phyloP scores from a whole-genome alignment of 176 grass and related monocot genomes.

The Zea luxurians region DNA sequence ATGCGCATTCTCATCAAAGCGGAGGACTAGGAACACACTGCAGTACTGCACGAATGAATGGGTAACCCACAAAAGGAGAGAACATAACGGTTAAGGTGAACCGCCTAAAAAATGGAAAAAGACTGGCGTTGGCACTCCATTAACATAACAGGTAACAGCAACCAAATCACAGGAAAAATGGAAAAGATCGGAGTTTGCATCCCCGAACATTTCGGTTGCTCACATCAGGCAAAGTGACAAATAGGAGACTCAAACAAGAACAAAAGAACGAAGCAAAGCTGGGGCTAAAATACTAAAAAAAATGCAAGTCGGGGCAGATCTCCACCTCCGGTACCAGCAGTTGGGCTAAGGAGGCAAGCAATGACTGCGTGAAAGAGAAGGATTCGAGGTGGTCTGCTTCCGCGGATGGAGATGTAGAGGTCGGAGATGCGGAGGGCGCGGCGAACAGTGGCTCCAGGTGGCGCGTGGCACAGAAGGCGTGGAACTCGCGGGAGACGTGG shows the following conservation, averaged over 20 bases:
- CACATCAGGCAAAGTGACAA: neutral
- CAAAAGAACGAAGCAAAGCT: neutral
- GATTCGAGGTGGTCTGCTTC: neutral
- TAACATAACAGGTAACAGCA: too few species aligned
- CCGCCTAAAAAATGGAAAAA: neutral
- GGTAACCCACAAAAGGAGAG: neutral
- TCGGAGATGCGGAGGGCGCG: constrained; percentile 13
- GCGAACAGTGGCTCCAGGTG: constrained; percentile 44
- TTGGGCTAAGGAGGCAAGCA: neutral
- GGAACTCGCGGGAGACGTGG: constrained; percentile 62
- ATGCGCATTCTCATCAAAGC: constrained; percentile 21
- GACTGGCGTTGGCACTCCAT: neutral
- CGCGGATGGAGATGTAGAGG: neutral
- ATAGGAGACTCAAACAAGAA: neutral
- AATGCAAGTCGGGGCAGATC: constrained; percentile 8
- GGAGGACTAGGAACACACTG: constrained; percentile 1
- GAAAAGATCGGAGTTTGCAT: neutral
- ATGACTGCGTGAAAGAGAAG: neutral
- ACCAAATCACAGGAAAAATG: neutral
- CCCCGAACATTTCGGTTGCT: neutral
- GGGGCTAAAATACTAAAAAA: neutral
- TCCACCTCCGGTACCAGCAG: neutral
- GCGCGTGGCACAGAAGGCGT: constrained; percentile 46
- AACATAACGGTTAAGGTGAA: neutral
- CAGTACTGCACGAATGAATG: constrained; percentile 19